Evolutionary conservation across 23 red algal species (phyloP), one percentile per base, ranked within the genome.

Genomic region (Gracilaria domingensis): DNA sequence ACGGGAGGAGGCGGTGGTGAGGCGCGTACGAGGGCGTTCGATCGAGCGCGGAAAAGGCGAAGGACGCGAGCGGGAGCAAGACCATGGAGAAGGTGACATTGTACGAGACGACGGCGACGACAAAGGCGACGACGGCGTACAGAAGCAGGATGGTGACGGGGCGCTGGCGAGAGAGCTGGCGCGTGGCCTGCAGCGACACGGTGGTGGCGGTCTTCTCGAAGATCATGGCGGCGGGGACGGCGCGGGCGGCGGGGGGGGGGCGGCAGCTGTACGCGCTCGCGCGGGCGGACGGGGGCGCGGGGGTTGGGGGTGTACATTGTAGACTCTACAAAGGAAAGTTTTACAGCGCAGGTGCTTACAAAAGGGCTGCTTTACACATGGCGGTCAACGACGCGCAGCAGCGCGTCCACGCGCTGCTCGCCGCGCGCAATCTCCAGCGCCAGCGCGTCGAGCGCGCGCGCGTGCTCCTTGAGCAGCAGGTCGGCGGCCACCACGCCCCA

Each of bases 111-210:
- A 79, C 28, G 18, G 72, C 54, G 55, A 89, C 40, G 72, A 57
- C 17, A 44, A 89, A 14, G 54, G 86, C 50, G 21, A 69, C 12
- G 21, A 33, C 12, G 23, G 61, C 54, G 86, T 80, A 80, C 26
- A 89, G 30, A 21, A 47, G 12, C 35, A 89, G 7, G 29, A 89
- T 44, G n/a, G 54, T 67, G 42, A 49, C 18, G 35, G 86, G 54
- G 58, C 86, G 86, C 11, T 45, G 57, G 86, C 86, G 86, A n/a
- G 70, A 79, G 0, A 89, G 75, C 21, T 80, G 69, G 34, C 86
- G 69, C 28, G 75, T n/a, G n/a, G 61, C 54, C 49, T 79, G 72
- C 12, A 77, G 58, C 8, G 56, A 62, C 64, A 89, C 62, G 0
- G 69, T 67, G 23, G 72, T 75, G 23, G 72, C 45, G 21, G 75